Evolutionary conservation across 148 eudicot species (phyloP).

Genomic region (Spergularia marina): DNA sequence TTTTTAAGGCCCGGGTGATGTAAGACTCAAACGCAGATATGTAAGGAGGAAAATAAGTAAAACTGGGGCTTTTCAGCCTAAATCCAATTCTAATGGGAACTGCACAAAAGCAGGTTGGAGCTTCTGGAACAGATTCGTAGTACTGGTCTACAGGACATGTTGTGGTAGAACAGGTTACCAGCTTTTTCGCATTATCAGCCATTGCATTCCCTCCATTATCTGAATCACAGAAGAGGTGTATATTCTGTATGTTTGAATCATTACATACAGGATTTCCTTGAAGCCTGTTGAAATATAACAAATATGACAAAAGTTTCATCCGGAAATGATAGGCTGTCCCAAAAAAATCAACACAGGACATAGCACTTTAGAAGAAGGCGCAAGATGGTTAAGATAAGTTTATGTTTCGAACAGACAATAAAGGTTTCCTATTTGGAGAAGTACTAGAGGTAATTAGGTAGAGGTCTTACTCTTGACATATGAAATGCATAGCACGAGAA

Average conservation of each 20-base stretch:
- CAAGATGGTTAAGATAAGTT: too few species aligned
- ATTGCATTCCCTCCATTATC: conserved; percentile 36
- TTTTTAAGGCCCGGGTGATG: conserved; percentile 43
- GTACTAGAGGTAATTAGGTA: too few species aligned
- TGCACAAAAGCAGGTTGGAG: conserved; percentile 75
- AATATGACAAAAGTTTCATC: too few species aligned
- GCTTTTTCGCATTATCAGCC: conserved; percentile 20
- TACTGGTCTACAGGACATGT: conserved; percentile 55
- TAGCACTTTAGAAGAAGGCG: too few species aligned
- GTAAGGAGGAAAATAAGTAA: conserved; percentile 63
- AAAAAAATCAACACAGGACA: too few species aligned
- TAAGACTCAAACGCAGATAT: conserved; percentile 42
- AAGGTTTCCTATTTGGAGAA: too few species aligned
- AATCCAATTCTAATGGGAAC: conserved; percentile 71
- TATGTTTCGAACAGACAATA: too few species aligned
- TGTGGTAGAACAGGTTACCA: conserved; percentile 43
- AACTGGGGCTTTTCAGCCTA: conserved; percentile 85
- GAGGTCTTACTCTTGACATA: too few species aligned
- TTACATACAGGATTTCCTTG: conserved; percentile 68
- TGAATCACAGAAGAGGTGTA: conserved; percentile 49
- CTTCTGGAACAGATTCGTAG: conserved; percentile 56
- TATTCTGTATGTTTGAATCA: conserved; percentile 33
- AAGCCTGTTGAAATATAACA: conserved; percentile 40
- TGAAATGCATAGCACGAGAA: too few species aligned
- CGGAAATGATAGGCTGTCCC: too few species aligned